These are phyloP conservation scores for Pugionium cornutum DNA, from an alignment of 345 rosid genomes.

Conservation along the genomic window DNA sequence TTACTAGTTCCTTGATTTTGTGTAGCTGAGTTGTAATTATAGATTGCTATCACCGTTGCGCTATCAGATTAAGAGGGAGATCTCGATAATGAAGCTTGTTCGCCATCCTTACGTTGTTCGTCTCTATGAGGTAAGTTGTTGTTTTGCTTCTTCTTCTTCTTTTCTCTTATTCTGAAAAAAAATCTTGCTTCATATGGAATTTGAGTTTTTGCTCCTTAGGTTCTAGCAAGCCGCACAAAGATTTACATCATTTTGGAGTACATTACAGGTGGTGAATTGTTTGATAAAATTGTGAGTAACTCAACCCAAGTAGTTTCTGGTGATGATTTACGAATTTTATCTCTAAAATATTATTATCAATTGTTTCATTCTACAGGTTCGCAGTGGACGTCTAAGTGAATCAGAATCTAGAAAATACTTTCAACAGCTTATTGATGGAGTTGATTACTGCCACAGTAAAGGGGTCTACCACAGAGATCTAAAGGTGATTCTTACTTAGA, in stretches of 20 bases:
- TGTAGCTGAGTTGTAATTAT: not conserved
- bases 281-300: conserved; percentile 88
- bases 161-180: not conserved
- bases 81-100: conserved; percentile 97
- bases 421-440: conserved; percentile 97
- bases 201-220: conserved; percentile 47
- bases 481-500: conserved; percentile 52
- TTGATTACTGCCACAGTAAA: conserved; percentile 88
- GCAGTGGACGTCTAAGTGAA: conserved; percentile 82
- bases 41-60: not conserved
- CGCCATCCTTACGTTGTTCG: conserved; percentile 94
- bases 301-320: not conserved
- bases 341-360: not conserved
- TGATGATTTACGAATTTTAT: not conserved
- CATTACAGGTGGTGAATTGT: conserved; percentile 96
- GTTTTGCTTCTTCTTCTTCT: conserved; percentile 3
- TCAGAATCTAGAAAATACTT: conserved; percentile 84
- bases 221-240: conserved; percentile 87
- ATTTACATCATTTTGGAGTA: conserved; percentile 93
- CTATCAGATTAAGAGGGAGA: conserved; percentile 91
- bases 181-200: not conserved
- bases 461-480: conserved; percentile 96
- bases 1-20: not conserved
- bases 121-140: conserved; percentile 68
- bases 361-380: conserved; percentile 57